Percentiles rank a stretch among this genome's conserved stretches.
phyloP scores from a whole-genome alignment of 257 asterid genomes.

The Primulina tabacum region DNA sequence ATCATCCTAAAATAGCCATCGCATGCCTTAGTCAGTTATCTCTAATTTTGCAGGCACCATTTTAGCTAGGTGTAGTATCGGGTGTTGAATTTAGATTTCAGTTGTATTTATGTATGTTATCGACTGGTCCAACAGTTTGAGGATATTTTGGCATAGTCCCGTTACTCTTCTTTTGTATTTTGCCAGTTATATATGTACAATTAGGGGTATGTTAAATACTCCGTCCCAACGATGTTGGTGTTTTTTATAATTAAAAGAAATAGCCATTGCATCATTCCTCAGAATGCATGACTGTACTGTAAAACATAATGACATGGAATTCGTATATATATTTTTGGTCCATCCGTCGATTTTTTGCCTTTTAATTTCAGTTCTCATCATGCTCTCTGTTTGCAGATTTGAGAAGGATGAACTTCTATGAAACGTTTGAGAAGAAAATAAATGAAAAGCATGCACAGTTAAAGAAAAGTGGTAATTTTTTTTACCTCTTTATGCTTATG shows the following conservation, averaged over 20 bases:
- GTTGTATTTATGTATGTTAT: no score
- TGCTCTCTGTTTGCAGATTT: constrained; percentile 66
- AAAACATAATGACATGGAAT: constrained; percentile 6
- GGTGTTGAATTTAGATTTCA: constrained; percentile 5
- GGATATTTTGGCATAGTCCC: not conserved
- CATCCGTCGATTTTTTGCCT: constrained; percentile 9
- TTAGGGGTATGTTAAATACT: no score
- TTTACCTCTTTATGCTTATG: constrained; percentile 12
- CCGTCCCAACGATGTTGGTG: no score
- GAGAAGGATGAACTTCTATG: constrained; percentile 64
- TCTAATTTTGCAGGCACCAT: not conserved
- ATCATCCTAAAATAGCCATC: not conserved
- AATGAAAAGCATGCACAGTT: constrained; percentile 66
- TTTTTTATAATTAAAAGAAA: not conserved
- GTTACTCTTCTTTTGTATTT: no score
- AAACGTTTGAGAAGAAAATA: constrained; percentile 86
- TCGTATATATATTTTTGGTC: constrained; percentile 3
- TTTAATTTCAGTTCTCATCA: constrained; percentile 15
- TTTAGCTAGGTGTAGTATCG: not conserved
- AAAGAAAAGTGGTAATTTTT: constrained; percentile 73
- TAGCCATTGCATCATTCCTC: constrained; percentile 15
- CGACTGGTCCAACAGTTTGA: no score
- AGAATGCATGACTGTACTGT: constrained; percentile 17
- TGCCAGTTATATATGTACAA: no score
- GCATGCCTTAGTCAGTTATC: not conserved